phyloP scores from a whole-genome alignment of 805 yeast species.

The Kuraishia cidri region DNA sequence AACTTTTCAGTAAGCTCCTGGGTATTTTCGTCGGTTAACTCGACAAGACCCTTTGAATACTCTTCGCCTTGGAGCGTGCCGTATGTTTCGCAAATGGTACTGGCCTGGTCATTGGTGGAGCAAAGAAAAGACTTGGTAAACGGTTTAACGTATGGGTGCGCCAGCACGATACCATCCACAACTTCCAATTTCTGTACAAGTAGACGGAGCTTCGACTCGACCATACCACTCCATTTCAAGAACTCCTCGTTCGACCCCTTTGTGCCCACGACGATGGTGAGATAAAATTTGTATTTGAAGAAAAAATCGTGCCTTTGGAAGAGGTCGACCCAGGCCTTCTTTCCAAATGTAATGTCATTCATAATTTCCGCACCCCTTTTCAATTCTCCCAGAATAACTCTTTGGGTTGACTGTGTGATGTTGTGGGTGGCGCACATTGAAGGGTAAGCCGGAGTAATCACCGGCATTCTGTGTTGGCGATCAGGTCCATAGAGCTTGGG shows the following conservation, averaged over 20 bases:
- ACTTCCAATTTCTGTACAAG: constrained; percentile 79
- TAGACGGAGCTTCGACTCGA: constrained; percentile 78
- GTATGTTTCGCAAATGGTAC: constrained; percentile 26
- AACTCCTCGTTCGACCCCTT: constrained; percentile 73
- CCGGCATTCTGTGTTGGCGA: constrained; percentile 91
- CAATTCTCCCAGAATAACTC: constrained; percentile 72
- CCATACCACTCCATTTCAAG: constrained; percentile 85
- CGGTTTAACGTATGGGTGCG: constrained; percentile 85
- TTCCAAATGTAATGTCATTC: constrained; percentile 56
- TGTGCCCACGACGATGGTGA: constrained; percentile 76
- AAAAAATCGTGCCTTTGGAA: constrained; percentile 79
- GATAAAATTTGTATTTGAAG: constrained; percentile 74
- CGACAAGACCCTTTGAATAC: constrained; percentile 21
- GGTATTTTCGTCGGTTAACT: constrained; percentile 25
- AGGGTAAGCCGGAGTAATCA: constrained; percentile 96
- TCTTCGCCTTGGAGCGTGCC: constrained; percentile 52
- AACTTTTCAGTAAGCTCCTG: constrained; percentile 17
- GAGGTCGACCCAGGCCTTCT: constrained; percentile 64
- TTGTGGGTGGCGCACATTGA: constrained; percentile 99
- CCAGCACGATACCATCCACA: constrained; percentile 64
- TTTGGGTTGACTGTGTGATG: constrained; percentile 82
- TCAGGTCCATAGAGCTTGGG: constrained; percentile 87
- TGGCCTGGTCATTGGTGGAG: constrained; percentile 30
- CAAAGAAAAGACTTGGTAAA: constrained; percentile 44
- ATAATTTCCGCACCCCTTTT: constrained; percentile 66